Evolutionary conservation across 2,329 filamentous ascomycete genomes (phyloP), one percentile per base, ranked within the genome.

Genomic region (Ambrosiella cleistominuta): DNA sequence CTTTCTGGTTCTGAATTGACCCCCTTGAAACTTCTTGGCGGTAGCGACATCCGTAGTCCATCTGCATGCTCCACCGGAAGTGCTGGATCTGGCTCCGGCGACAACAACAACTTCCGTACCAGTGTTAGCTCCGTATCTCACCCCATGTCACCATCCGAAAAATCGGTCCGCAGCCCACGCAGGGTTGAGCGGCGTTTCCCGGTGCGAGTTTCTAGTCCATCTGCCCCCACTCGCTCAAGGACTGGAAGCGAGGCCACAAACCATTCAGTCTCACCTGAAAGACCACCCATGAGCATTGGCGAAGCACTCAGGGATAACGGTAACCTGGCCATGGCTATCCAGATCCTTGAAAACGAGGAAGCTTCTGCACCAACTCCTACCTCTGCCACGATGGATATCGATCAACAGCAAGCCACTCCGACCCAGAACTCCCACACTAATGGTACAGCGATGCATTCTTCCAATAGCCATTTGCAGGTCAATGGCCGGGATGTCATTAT

Each of bases 281-380:
- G 54, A 51, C n/a, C 44, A 47, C 55, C 56, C 69, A 73, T 76
- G 44, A 74, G 70, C 53, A 66, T 82, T 17, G 75, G 80, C 57
- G 74, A 80, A 58, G 74, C 74, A 1, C 69, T 82, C 57, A 70
- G 70, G 47, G 72, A 77, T 50, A 81, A 80, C 62, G 73, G 75
- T 55, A 78, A 76, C 2, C 69, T 83, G 44, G 76, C 74, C 64
- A 75, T 74, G 58, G 79, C 79, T 4, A 82, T 83, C 63, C 74
- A 78, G 61, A 82, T 83, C 51, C 78, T 83, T 39, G 81, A 83
- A 64, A 79, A 83, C 64, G 74, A 76, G 36, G 66, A 66, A 39
- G 64, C 61, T 52, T 44, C 52, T 39, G 42, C 53, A 40, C 51
- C 51, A 15, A 47, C 44, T 13, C 44, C 44, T 5, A 47, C 44